Base-by-base conservation (phyloP, 1,284 basidiomycete species). In the Heterobasidion irregulare region DNA sequence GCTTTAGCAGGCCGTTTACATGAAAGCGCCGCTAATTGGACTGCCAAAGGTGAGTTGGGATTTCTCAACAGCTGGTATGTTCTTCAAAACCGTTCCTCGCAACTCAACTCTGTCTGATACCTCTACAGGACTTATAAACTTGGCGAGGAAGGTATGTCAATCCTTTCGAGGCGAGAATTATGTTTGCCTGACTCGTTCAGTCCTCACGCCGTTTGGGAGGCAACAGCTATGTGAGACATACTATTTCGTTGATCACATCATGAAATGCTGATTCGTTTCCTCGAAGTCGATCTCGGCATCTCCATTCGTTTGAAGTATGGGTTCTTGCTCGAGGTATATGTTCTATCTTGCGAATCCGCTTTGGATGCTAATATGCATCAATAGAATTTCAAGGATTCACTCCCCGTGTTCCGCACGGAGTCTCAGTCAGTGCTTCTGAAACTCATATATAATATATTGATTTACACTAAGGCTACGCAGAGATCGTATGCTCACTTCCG, bases 321-420 rank as follows among this genome's bases (percentile, higher is more conserved):
- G 2, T 84, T 83, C 68, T 72, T 93, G 49, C 75, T 92, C 32
- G 77, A 88, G 72, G 82, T 82, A 53, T 26, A 5, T 6, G 32
- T 36, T 18, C 10, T 12, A 41, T 36, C 12, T 26, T 48, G 33
- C n/a, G 18, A 10, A 12, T 9, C 45, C 16, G 10, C 47, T n/a
- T 52, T 13, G 33, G n/a, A 16, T 33, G 51, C 15, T 18, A 53
- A 16, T 19, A 7, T 13, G 15, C n/a, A 8, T 50, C 26, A 15
- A 16, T 55, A 90, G 80, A 87, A 92, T 63, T 94, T 94, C 65
- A 89, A 87, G 16, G 80, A 84, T 60, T 81, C 78, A 6, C 72
- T 92, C 47, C 89, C 92, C 6, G 88, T 94, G 10, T 92, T 95
- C 72, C 83, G 94, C 49, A 94, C 92, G 0, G 90, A 90, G 68